phyloP scores from a whole-genome alignment of 106 monocot genomes.

The Apostasia ramifera region DNA sequence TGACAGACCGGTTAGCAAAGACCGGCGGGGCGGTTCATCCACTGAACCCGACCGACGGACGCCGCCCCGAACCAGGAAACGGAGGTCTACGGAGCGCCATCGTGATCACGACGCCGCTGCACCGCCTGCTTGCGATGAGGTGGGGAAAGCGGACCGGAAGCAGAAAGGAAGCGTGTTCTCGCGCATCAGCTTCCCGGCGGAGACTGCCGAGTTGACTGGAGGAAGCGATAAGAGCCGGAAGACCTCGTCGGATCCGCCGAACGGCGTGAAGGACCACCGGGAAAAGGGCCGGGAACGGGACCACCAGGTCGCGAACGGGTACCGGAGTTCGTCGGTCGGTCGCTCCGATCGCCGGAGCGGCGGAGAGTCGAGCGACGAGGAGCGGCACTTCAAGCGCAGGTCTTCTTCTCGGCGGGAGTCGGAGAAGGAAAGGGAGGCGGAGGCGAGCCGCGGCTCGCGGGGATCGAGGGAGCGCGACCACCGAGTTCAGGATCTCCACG shows the following conservation, averaged over 20 bases:
- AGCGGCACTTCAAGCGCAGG: slow-evolving; percentile 60
- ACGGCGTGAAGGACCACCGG: slow-evolving; percentile 35
- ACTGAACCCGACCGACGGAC: slow-evolving; percentile 13
- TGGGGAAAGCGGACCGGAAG: slow-evolving; percentile 22
- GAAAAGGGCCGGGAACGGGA: slow-evolving; percentile 8
- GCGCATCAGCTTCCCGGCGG: slow-evolving; percentile 58
- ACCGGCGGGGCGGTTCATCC: slow-evolving; percentile 1
- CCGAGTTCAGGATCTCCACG: background rate
- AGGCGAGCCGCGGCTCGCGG: background rate
- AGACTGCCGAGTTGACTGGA: background rate
- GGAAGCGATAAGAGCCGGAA: slow-evolving; percentile 23
- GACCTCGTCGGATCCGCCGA: slow-evolving; percentile 11
- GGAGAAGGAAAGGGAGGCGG: background rate
- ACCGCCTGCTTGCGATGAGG: background rate
- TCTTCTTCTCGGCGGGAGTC: slow-evolving; percentile 15
- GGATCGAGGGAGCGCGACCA: slow-evolving; percentile 2
- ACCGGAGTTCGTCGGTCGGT: background rate
- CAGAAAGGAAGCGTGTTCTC: slow-evolving; percentile 70
- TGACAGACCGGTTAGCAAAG: background rate
- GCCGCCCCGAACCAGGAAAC: slow-evolving; percentile 11
- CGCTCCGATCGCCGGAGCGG: background rate
- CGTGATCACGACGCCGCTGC: background rate
- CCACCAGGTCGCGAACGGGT: background rate
- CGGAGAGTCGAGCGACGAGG: slow-evolving; percentile 38
- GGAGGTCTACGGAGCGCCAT: slow-evolving; percentile 15